Conservation (phyloP, 2,329 filamentous ascomycete genomes). For the Bipolaris oryzae region DNA sequence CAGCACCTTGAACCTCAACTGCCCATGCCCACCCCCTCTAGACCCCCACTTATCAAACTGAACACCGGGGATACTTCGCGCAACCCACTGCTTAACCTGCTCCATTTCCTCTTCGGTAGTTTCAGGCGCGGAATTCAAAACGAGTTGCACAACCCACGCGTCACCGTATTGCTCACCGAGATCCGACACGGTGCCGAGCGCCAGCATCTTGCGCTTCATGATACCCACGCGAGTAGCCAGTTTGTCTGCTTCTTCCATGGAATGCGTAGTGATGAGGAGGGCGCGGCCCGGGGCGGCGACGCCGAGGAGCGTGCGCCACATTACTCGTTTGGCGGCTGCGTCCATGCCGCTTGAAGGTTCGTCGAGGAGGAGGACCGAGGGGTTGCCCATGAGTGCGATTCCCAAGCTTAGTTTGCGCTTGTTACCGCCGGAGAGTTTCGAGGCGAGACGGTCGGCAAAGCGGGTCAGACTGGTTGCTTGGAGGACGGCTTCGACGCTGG, state of each 20-base stretch:
- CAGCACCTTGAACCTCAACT: constrained; percentile 82
- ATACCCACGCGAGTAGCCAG: constrained; percentile 85
- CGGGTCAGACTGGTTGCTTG: constrained; percentile 76
- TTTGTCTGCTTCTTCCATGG: constrained; percentile 94
- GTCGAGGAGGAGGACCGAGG: constrained; percentile 83
- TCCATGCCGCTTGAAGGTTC: constrained; percentile 90
- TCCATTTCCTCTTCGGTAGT: constrained; percentile 72
- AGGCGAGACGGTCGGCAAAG: constrained; percentile 76
- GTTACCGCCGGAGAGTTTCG: constrained; percentile 84
- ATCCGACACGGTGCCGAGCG: constrained; percentile 75
- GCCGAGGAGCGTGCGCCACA: constrained; percentile 84
- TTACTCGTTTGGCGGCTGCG: constrained; percentile 85
- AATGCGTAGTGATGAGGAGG: constrained; percentile 87
- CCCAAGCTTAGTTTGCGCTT: constrained; percentile 90
- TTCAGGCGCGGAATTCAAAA: constrained; percentile 75
- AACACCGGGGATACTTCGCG: constrained; percentile 65
- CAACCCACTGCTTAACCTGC: constrained; percentile 69
- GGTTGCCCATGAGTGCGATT: constrained; percentile 92
- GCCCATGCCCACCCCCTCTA: constrained; percentile 78
- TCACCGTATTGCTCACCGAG: constrained; percentile 78
- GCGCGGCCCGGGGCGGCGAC: constrained; percentile 75
- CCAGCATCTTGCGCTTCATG: constrained; percentile 83
- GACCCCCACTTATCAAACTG: constrained; percentile 63
- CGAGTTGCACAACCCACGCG: constrained; percentile 79
- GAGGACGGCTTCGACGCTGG: constrained; percentile 81